phyloP scores from a whole-genome alignment of 2,329 filamentous ascomycete genomes.

The Colletotrichum abscissum region DNA sequence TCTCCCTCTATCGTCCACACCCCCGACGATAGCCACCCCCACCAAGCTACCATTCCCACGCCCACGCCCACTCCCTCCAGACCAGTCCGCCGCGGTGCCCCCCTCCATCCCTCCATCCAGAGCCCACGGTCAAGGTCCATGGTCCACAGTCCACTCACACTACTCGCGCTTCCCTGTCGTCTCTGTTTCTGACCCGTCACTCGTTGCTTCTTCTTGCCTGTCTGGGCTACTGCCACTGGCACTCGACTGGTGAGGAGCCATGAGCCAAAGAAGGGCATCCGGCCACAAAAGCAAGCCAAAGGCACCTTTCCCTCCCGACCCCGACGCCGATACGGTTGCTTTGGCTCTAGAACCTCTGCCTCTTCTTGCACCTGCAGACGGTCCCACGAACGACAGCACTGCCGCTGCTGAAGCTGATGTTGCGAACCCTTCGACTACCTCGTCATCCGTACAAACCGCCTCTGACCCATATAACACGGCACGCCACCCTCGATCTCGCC shows the following conservation, averaged over 20 bases:
- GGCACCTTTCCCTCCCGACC: slow-evolving; percentile 24
- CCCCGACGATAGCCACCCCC: slow-evolving; percentile 5
- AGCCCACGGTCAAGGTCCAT: slow-evolving; percentile 8
- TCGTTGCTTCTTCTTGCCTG: slow-evolving; percentile 21
- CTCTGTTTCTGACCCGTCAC: slow-evolving; percentile 27
- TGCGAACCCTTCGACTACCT: slow-evolving; percentile 14
- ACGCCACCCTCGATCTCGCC: slow-evolving; percentile 15
- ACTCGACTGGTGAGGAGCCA: slow-evolving; percentile 20
- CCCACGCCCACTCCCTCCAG: not conserved
- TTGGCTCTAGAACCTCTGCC: slow-evolving; percentile 27
- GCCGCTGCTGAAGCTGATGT: slow-evolving; percentile 2
- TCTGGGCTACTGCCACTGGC: slow-evolving; percentile 25
- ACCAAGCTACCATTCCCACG: not conserved
- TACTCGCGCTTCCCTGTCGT: slow-evolving; percentile 24
- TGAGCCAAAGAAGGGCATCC: slow-evolving; percentile 31
- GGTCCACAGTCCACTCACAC: slow-evolving; percentile 24
- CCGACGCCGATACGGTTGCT: slow-evolving; percentile 30
- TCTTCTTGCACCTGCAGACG: slow-evolving; percentile 16
- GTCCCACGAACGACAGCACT: slow-evolving; percentile 19
- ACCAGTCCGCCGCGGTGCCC: not conserved
- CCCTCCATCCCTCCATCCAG: not conserved
- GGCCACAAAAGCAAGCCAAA: slow-evolving; percentile 32
- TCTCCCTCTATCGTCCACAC: not conserved
- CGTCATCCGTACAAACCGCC: slow-evolving; percentile 15
- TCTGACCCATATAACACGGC: slow-evolving; percentile 32